These are phyloP conservation scores for Trichoderma reesei DNA, from an alignment of 495 filamentous ascomycete species.

Conservation along the genomic window DNA sequence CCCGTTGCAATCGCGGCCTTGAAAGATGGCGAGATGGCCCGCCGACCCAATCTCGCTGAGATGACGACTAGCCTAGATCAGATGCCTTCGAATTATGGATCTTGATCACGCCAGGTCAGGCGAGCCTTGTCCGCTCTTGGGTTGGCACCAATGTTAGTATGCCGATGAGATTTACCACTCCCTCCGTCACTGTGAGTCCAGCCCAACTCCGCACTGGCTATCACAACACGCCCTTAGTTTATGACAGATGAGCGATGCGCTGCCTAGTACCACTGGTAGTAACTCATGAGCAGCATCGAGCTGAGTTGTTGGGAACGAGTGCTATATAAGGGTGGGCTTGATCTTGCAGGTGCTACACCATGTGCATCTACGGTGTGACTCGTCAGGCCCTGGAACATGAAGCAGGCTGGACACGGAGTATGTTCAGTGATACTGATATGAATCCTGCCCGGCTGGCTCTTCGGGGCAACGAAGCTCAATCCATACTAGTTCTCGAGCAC, in stretches of 20 bases:
- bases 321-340: too few species aligned
- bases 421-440: not conserved
- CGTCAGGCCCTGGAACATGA: not conserved
- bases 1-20: slow-evolving; percentile 4
- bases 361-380: not conserved
- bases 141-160: not conserved
- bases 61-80: slow-evolving; percentile 8
- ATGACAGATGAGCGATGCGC: too few species aligned
- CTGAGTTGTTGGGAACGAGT: too few species aligned
- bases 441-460: not conserved
- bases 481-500: not conserved
- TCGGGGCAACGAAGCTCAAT: not conserved
- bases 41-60: slow-evolving; percentile 8
- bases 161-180: too few species aligned
- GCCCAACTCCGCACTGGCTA: too few species aligned
- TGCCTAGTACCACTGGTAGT: too few species aligned
- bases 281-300: too few species aligned
- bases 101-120: slow-evolving; percentile 8
- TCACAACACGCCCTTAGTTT: too few species aligned
- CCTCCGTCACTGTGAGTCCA: not conserved
- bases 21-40: slow-evolving; percentile 6
- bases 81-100: not conserved
- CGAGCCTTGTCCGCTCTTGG: not conserved
- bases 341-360: not conserved
- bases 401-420: not conserved